Percentiles rank a stretch among this genome's conserved stretches.
phyloP scores from a whole-genome alignment of 495 filamentous ascomycete genomes.

The Staphylotrichum longicolle region DNA sequence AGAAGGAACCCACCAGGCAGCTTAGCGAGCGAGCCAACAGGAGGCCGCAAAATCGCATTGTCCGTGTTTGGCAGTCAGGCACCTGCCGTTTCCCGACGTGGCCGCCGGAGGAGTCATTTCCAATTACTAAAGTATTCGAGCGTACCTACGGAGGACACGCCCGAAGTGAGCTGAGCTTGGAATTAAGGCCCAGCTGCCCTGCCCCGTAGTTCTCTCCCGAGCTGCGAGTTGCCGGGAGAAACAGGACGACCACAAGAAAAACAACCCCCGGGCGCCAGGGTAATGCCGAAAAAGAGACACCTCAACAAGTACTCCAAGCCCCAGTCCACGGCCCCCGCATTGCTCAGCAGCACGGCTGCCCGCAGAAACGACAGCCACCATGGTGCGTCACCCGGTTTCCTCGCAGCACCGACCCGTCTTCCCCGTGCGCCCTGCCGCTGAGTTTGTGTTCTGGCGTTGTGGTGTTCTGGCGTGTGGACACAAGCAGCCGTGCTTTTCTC shows the following conservation, averaged over 20 bases:
- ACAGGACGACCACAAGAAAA: not conserved
- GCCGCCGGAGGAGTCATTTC: too few relatives aligned
- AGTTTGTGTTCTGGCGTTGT: not conserved
- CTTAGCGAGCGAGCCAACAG: not conserved
- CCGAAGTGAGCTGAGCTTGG: not conserved
- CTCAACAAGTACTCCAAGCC: slow-evolving; percentile 51
- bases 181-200: not conserved
- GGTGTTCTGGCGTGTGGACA: not conserved
- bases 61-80: not conserved
- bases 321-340: slow-evolving; percentile 49
- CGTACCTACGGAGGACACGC: too few relatives aligned
- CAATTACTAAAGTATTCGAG: too few relatives aligned
- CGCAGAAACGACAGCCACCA: slow-evolving; percentile 27
- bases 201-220: not conserved
- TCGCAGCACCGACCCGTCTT: slow-evolving; percentile 7
- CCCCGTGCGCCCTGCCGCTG: slow-evolving; percentile 2
- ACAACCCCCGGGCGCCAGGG: slow-evolving; percentile 3
- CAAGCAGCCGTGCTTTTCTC: not conserved
- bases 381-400: slow-evolving; percentile 22
- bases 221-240: not conserved
- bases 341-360: slow-evolving; percentile 34
- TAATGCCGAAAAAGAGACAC: slow-evolving; percentile 58
- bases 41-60: not conserved
- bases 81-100: not conserved
- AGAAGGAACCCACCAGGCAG: not conserved